These are phyloP conservation scores for Chrysanthemum seticuspe DNA, from an alignment of 129 eudicot genomes.

Conservation along the genomic window DNA sequence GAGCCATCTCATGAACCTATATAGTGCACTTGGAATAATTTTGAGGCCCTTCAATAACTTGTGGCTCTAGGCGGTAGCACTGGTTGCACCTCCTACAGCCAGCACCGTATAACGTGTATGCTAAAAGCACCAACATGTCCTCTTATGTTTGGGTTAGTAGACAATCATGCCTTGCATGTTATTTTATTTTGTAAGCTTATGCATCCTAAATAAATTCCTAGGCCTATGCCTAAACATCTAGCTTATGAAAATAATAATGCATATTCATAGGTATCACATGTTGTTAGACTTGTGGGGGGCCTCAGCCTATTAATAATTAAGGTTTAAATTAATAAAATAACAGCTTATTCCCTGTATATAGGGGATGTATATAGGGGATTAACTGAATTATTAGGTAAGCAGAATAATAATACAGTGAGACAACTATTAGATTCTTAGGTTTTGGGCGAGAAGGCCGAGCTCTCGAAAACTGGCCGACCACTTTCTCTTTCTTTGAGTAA, in stretches of 20 bases:
- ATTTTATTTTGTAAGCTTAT: background rate
- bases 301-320: background rate
- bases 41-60: too few species aligned
- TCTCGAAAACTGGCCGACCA: background rate
- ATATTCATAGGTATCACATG: background rate
- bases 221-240: conserved; percentile 9
- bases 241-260: background rate
- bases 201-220: background rate
- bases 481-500: background rate
- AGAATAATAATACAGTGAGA: too few species aligned
- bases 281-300: background rate
- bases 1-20: too few species aligned
- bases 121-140: background rate
- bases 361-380: too few species aligned
- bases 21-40: too few species aligned
- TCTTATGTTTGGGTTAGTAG: conserved; percentile 1
- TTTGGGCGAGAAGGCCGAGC: background rate
- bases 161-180: background rate
- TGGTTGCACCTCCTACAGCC: too few species aligned
- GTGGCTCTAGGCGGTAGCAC: too few species aligned
- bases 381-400: too few species aligned
- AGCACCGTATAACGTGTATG: background rate
- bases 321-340: background rate
- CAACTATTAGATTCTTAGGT: background rate
- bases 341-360: too few species aligned